Evolutionary conservation across 257 asterid genomes (phyloP).

Genomic region (Nicotiana sylvestris): DNA sequence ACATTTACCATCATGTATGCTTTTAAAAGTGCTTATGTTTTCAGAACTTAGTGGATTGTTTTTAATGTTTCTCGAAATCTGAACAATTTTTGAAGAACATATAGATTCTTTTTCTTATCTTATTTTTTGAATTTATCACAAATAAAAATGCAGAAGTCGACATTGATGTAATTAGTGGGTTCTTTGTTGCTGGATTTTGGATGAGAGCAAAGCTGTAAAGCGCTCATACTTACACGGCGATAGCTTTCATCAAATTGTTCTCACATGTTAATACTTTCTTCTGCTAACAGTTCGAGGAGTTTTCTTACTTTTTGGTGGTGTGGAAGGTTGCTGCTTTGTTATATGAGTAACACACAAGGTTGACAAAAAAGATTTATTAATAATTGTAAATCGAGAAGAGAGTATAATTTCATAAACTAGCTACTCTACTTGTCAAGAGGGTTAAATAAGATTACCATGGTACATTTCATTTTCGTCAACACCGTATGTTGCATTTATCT

Average conservation of each 20-base stretch:
- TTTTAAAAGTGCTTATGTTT: slow-evolving; percentile 18
- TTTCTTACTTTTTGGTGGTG: neutral
- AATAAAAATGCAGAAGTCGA: neutral
- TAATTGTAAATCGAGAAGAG: neutral
- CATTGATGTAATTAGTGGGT: neutral
- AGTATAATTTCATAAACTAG: neutral
- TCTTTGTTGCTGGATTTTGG: neutral
- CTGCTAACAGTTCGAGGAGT: neutral
- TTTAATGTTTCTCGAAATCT: neutral
- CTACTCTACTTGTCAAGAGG: neutral
- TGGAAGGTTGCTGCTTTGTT: neutral
- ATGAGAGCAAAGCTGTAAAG: neutral
- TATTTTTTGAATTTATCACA: neutral
- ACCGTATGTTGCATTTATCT: neutral
- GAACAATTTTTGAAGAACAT: neutral
- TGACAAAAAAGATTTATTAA: neutral
- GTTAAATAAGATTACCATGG: neutral
- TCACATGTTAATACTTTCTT: neutral
- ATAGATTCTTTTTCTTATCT: neutral
- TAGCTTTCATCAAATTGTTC: neutral
- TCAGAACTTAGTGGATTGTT: neutral
- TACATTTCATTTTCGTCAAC: no score
- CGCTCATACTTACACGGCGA: neutral
- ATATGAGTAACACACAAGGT: neutral
- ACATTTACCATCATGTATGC: slow-evolving; percentile 92